Percentiles rank a stretch among this genome's conserved stretches.
These are phyloP conservation scores for Ganoderma lucidum DNA, from an alignment of 1,284 basidiomycete species.

Conservation along the genomic window DNA sequence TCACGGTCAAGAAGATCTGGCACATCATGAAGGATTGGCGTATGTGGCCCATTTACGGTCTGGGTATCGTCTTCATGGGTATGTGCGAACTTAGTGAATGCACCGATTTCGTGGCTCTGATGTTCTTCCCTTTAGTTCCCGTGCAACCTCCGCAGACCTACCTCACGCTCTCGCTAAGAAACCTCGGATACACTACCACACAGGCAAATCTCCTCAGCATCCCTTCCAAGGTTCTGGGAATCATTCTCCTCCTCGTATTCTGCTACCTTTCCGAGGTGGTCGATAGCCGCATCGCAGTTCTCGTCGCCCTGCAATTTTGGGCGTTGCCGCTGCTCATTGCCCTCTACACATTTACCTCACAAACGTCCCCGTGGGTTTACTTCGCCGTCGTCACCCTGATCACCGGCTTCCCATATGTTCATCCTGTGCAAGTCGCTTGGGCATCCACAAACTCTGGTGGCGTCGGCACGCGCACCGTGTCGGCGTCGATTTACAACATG, in stretches of 20 bases:
- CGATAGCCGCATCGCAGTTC: slow-evolving; percentile 61
- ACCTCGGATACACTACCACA: slow-evolving; percentile 70
- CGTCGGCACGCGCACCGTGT: slow-evolving; percentile 65
- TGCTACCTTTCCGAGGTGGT: slow-evolving; percentile 63
- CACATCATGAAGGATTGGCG: slow-evolving; percentile 67
- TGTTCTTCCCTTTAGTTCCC: slow-evolving; percentile 52
- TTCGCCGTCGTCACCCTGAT: slow-evolving; percentile 63
- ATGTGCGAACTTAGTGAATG: slow-evolving; percentile 33
- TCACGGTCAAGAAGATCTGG: slow-evolving; percentile 64
- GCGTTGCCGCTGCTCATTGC: slow-evolving; percentile 65
- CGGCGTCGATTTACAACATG: slow-evolving; percentile 69
- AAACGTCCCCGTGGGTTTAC: slow-evolving; percentile 68
- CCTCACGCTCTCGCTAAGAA: slow-evolving; percentile 66
- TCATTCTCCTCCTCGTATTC: slow-evolving; percentile 50
- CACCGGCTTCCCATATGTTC: slow-evolving; percentile 58
- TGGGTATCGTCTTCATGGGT: slow-evolving; percentile 51
- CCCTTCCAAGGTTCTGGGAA: slow-evolving; percentile 51
- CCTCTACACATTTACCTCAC: slow-evolving; percentile 58
- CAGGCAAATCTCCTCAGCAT: slow-evolving; percentile 69
- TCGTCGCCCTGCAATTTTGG: slow-evolving; percentile 67
- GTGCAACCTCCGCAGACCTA: slow-evolving; percentile 59
- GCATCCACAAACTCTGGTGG: slow-evolving; percentile 66
- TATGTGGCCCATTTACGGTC: slow-evolving; percentile 74
- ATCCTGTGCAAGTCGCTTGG: slow-evolving; percentile 65
- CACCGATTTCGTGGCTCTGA: slow-evolving; percentile 21